Evolutionary conservation across 2,329 filamentous ascomycete genomes (phyloP).

Genomic region (Cercospora berteroae): DNA sequence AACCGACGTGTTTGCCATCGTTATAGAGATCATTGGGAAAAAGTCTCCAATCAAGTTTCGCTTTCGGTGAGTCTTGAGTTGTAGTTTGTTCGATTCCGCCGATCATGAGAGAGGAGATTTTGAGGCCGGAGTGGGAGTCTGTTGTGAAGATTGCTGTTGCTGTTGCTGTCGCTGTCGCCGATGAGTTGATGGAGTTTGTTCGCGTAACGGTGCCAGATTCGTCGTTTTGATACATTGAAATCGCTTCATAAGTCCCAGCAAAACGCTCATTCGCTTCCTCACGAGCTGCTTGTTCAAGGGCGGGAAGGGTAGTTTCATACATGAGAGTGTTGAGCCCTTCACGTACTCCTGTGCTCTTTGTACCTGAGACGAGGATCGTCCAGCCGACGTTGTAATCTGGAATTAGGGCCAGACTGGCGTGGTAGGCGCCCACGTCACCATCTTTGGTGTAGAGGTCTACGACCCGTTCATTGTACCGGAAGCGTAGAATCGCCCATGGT

Average conservation of each 20-base stretch:
- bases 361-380: neutral
- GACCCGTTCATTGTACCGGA: neutral
- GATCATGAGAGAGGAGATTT: neutral
- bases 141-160: neutral
- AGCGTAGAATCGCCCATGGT: neutral
- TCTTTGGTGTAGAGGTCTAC: neutral
- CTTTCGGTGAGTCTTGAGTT: neutral
- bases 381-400: neutral
- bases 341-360: neutral
- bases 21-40: neutral
- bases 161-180: too few relatives aligned
- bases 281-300: neutral
- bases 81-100: neutral
- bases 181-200: too few relatives aligned
- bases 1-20: neutral
- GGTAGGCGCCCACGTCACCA: neutral
- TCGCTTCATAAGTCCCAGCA: neutral
- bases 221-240: neutral
- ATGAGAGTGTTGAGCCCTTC: neutral
- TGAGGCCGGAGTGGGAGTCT: neutral
- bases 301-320: neutral
- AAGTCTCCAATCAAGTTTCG: neutral
- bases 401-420: neutral
- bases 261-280: neutral
- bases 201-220: neutral